These are phyloP conservation scores for Alternaria triticina DNA, from an alignment of 2,329 filamentous ascomycete genomes.

Conservation along the genomic window DNA sequence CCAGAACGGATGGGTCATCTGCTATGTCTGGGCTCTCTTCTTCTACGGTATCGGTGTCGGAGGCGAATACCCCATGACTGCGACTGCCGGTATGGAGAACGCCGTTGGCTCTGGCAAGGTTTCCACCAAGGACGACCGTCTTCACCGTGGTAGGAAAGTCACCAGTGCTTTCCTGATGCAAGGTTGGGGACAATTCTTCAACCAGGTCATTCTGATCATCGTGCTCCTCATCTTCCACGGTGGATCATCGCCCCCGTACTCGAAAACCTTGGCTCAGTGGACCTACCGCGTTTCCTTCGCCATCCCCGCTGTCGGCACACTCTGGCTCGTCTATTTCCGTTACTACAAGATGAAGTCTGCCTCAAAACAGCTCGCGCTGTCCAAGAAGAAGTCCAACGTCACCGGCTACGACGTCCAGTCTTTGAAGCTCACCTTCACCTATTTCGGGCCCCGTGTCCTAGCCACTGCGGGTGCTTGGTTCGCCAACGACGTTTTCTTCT, in stretches of 20 bases:
- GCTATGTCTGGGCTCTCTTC: conserved; percentile 94
- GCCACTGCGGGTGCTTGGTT: conserved; percentile 93
- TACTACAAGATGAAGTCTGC: conserved; percentile 92
- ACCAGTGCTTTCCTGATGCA: conserved; percentile 98
- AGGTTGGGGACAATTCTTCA: conserved; percentile 95
- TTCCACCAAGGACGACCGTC: conserved; percentile 88
- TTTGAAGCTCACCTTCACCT: conserved; percentile 74
- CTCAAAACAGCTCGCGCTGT: conserved; percentile 77
- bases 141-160: conserved; percentile 94
- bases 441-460: conserved; percentile 85
- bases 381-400: conserved; percentile 85
- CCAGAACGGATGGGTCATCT: conserved; percentile 94
- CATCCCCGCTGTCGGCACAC: conserved; percentile 85
- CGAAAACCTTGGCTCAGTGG: conserved; percentile 78
- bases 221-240: conserved; percentile 88
- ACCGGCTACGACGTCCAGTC: conserved; percentile 93
- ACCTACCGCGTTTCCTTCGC: conserved; percentile 93
- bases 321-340: conserved; percentile 97
- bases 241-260: conserved; percentile 77
- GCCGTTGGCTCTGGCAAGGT: conserved; percentile 83
- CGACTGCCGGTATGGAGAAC: conserved; percentile 93
- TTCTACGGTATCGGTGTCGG: conserved; percentile 79
- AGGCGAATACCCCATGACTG: conserved; percentile 96
- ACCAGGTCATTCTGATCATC: conserved; percentile 88
- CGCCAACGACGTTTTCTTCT: conserved; percentile 98